Base-by-base conservation (phyloP, 805 yeast species). In the Ogataea glucozyma region DNA sequence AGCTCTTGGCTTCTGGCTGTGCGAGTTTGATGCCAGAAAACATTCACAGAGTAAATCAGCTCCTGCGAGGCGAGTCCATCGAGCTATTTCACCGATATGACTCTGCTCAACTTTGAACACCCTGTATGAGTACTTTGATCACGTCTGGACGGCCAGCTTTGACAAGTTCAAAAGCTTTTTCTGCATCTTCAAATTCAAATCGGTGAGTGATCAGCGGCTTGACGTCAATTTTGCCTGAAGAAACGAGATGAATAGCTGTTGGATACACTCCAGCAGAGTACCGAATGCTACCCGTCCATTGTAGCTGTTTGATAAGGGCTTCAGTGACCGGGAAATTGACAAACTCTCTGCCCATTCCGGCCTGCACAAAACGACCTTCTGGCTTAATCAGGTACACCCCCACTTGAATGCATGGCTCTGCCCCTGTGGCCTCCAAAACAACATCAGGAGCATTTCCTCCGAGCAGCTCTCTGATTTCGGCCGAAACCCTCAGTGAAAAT, bases 351-450 rank as follows among this genome's bases (percentile, higher is more conserved):
- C 95, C 91, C 80, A 85, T 85, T 31, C 96, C 96, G 21, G 86
- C 91, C 65, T 87, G 95, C 19, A 86, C 88, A 54, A 73, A 81
- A 32, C 80, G 70, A 22, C 95, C 96, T 43, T 87, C 88, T 18
- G 79, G 71, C 38, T 68, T 73, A 45, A 85, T 68, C 23, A 78
- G 71, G 39, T 74, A 69, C 30, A 88, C 73, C 38, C 88, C 93
- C 47, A 79, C 71, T 51, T 78, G 73, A 49, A 87, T 82, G 52
- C 93, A 87, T 19, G 78, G 74, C 56, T 79, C 87, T 26, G 88
- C 88, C 43, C 96, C 96, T 11, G 95, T 79, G 46, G 91, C 86
- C 60, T 88, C 96, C 60, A 88, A 71, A 13, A 85, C 86, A 30
- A 81, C 77, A 5, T 62, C 58, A 32, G 67, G 64, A 10, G n/a